Base-by-base conservation (phyloP, 345 rosid genomes). In the Moricandia arvensis region DNA sequence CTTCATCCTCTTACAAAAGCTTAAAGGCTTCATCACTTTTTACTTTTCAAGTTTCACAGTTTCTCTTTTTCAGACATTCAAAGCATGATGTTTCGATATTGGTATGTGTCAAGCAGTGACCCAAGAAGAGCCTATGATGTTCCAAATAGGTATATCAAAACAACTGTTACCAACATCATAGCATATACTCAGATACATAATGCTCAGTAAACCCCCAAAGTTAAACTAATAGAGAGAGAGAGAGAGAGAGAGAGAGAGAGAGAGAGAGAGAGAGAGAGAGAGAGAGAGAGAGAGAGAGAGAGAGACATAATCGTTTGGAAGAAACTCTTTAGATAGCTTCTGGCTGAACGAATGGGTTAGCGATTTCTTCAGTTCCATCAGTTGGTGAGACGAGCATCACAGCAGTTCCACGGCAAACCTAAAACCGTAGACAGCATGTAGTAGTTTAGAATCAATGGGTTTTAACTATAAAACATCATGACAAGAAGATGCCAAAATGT, bases 361-460 rank as follows among this genome's bases (percentile, higher is more conserved):
- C 96, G 13, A 95, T 95, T 83, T 95, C 99, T 47, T 95, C 99
- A 2, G 97, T 95, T 21, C 97, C 99, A 77, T 95, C 99, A 1
- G 97, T 91, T 35, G 99, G 97, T 12, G 97, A 95, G 31, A 95
- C 99, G 7, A 95, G 91, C 99, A 95, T 95, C 54, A 95, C 99
- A 0, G 99, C 98, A 30, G 99, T 92, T 80, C 97, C 99, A 73
- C 99, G 84, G 72, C 97, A 95, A 41, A 94, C 89, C 99, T 94
- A 82, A 43, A 55, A 8, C 31, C 82, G 78, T 17, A 45, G 8
- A 29, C n/a, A 72, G 18, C 0, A 70, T 31, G 13, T 15, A 8
- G 9, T 8, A 15, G 55, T 54, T 61, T 4, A 69, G 59, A 62
- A 37, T 33, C 43, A 1, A n/a, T 7, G 35, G 4, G 30, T 10